Conservation (phyloP, 441 rosid species). For the Breynia disticha region DNA sequence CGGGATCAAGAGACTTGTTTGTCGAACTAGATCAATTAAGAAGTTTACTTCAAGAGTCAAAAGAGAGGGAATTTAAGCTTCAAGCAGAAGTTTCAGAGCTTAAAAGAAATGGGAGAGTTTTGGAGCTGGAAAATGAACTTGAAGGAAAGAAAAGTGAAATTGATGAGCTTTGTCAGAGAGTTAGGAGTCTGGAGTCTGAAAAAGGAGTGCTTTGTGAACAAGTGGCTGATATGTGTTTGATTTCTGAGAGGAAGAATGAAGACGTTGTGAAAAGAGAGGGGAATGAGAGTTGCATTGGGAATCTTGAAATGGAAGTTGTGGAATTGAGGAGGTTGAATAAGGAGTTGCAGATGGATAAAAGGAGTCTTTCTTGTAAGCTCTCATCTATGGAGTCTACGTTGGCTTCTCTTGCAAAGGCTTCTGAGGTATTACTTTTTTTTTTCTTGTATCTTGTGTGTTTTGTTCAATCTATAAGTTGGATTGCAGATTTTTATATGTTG, state of each 20-base stretch:
- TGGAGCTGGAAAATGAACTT: slow-evolving; percentile 38
- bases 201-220: slow-evolving; percentile 38
- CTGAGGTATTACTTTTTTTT: slow-evolving; percentile 35
- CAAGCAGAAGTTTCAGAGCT: too few species aligned
- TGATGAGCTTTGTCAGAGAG: slow-evolving; percentile 35
- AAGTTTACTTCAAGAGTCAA: slow-evolving; percentile 27
- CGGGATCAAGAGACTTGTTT: slow-evolving; percentile 64
- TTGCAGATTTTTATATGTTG: too few species aligned
- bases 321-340: slow-evolving; percentile 64
- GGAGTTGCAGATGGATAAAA: slow-evolving; percentile 69
- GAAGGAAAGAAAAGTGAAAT: slow-evolving; percentile 29
- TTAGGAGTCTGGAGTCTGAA: slow-evolving; percentile 39
- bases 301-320: slow-evolving; percentile 54
- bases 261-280: slow-evolving; percentile 20
- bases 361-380: slow-evolving; percentile 53
- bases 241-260: slow-evolving; percentile 17
- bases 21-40: slow-evolving; percentile 53
- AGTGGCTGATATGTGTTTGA: slow-evolving; percentile 24
- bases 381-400: slow-evolving; percentile 48
- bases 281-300: slow-evolving; percentile 16
- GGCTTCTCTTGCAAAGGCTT: slow-evolving; percentile 35
- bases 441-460: neutral
- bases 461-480: too few species aligned
- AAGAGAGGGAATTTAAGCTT: too few species aligned
- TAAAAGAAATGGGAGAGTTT: neutral